Evolutionary conservation across 768 basidiomycete species (phyloP).

Genomic region (Suillus clintonianus): DNA sequence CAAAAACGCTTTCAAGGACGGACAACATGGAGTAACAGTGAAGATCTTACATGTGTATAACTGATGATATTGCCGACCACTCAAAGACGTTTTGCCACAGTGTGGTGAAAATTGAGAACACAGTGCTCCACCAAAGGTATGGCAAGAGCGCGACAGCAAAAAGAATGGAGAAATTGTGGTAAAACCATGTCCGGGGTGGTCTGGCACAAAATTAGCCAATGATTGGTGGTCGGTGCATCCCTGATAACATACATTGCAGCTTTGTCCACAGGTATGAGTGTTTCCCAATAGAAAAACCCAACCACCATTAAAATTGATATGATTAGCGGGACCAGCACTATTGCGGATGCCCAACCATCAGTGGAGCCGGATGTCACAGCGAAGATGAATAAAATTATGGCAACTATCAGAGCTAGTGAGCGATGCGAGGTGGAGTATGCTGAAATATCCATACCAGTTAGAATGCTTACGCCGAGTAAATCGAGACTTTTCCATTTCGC

Average conservation of each 20-base stretch:
- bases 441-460: constrained; percentile 32
- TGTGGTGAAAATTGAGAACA: constrained; percentile 36
- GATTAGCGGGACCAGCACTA: constrained; percentile 48
- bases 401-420: constrained; percentile 13
- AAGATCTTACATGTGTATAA: constrained; percentile 38
- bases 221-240: background rate
- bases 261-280: constrained; percentile 35
- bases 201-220: constrained; percentile 16
- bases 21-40: constrained; percentile 6
- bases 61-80: constrained; percentile 43
- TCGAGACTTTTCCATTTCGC: constrained; percentile 36
- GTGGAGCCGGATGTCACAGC: constrained; percentile 49
- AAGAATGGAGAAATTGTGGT: constrained; percentile 42
- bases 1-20: background rate
- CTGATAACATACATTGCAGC: constrained; percentile 42
- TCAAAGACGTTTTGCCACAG: constrained; percentile 44
- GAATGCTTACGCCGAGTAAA: constrained; percentile 38
- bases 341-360: constrained; percentile 48
- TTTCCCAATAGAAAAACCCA: constrained; percentile 56
- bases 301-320: constrained; percentile 42
- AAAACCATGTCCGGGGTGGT: constrained; percentile 46
- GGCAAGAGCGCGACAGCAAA: constrained; percentile 40
- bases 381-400: constrained; percentile 39
- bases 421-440: background rate
- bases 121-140: constrained; percentile 43